Conservation (phyloP, 1,139 yeast genomes). For the Candida pseudocylindracea region DNA sequence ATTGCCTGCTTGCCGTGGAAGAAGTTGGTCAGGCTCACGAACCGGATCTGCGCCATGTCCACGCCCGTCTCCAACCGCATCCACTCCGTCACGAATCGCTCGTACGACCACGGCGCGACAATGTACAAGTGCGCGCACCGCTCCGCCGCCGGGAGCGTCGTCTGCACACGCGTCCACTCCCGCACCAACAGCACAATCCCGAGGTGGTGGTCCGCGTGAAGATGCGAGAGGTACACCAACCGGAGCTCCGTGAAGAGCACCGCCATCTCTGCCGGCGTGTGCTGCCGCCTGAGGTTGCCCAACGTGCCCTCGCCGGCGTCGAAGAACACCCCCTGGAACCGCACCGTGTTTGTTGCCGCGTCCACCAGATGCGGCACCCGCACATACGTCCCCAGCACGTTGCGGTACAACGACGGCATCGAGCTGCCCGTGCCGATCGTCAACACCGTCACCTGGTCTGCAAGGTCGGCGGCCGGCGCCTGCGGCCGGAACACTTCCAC, state of each 20-base stretch:
- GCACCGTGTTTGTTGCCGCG: constrained; percentile 10
- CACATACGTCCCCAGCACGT: constrained; percentile 60
- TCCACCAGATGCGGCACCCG: constrained; percentile 30
- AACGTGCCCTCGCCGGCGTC: constrained; percentile 93
- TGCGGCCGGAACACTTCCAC: too few relatives aligned
- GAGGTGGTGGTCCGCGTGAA: constrained; percentile 94
- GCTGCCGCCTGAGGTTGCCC: constrained; percentile 37
- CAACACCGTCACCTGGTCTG: constrained; percentile 41
- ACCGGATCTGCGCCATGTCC: constrained; percentile 20
- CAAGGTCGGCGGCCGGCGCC: constrained; percentile 5
- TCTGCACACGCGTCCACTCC: constrained; percentile 32
- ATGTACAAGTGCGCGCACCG: constrained; percentile 21
- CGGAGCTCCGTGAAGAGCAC: constrained; percentile 29
- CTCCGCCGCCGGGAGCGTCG: constrained; percentile 3
- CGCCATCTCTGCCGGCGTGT: constrained; percentile 10
- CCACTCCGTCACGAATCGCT: constrained; percentile 54
- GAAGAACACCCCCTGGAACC: constrained; percentile 23
- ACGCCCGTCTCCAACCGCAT: constrained; percentile 8
- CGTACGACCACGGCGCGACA: constrained; percentile 58
- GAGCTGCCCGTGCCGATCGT: constrained; percentile 94
- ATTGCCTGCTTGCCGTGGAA: constrained; percentile 5
- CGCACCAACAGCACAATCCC: constrained; percentile 54
- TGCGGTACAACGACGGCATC: constrained; percentile 63
- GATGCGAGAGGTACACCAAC: constrained; percentile 58
- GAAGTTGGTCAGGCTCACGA: constrained; percentile 51